Base-by-base conservation (phyloP, 805 yeast species). In the Candida fluviatilis region DNA sequence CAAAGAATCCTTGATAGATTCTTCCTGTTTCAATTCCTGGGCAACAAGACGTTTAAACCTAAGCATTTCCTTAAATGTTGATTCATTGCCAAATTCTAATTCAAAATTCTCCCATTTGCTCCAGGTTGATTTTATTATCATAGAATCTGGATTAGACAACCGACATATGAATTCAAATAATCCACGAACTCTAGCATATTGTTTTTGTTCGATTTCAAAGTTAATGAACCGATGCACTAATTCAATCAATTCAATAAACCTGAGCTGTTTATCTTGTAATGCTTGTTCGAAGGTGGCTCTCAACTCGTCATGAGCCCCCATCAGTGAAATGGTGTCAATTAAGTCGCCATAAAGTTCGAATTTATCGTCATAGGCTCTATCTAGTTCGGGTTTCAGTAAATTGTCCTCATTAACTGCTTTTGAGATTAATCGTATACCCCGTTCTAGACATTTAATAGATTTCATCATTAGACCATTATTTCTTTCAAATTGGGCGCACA, bases 81-180 rank as follows among this genome's bases (percentile, higher is more conserved):
- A 71, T 50, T 84, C 93, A 41, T 73, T 63, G 4, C 98, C 98
- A 55, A 76, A 48, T 11, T 73, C 67, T 24, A 84, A 55, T 54
- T 90, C 98, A 55, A 89, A 87, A 8, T 64, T 54, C 38, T 80
- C 80, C 95, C 95, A 90, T 19, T 59, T 57, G 1, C 60, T 61
- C 95, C 95, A 88, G 1, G 54, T 35, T 5, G 35, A 40, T 41
- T 47, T 30, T 23, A 52, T 36, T n/a, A 39, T 40, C 14, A 41
- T 32, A 3, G 46, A 36, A 10, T 46, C 46, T n/a, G 35, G 35
- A 25, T 52, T 52, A 1, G 54, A 44, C 23, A 60, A 48, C 4
- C 48, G 37, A 8, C 55, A 47, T 4, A 63, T 37, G 36, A 47
- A 82, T 39, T 66, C 71, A 45, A 74, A 72, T 5, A 91, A 55